These are phyloP conservation scores for Cordyceps cateniannulata DNA, from an alignment of 2,329 filamentous ascomycete genomes.

Conservation along the genomic window DNA sequence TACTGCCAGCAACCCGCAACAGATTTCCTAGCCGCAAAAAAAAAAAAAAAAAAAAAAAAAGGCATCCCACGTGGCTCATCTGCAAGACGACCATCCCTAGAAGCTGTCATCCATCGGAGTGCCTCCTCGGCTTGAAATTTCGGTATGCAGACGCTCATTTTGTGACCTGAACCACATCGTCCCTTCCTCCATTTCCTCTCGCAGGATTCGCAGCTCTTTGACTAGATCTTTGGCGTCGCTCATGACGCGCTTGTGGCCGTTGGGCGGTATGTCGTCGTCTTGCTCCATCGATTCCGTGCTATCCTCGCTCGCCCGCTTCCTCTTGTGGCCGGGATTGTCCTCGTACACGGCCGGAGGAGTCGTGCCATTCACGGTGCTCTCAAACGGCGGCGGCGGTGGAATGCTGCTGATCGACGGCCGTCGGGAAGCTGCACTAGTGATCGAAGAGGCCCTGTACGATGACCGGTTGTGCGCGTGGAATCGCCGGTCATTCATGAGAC, in stretches of 20 bases:
- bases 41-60: not conserved
- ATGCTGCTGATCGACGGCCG: conserved; percentile 7
- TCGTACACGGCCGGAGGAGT: conserved; percentile 12
- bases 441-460: not conserved
- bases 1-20: not conserved
- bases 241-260: conserved; percentile 34
- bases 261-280: conserved; percentile 14
- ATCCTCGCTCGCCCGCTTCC: conserved; percentile 26
- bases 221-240: conserved; percentile 35
- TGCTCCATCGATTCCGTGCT: conserved; percentile 13
- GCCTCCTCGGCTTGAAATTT: conserved; percentile 26
- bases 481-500: conserved; percentile 40
- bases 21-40: not conserved
- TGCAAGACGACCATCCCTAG: conserved; percentile 13
- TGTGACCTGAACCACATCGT: conserved; percentile 41
- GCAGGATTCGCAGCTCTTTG: conserved; percentile 34
- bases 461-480: conserved; percentile 14
- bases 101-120: conserved; percentile 29
- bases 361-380: not conserved
- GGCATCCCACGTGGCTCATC: not conserved
- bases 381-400: not conserved
- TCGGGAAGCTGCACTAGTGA: not conserved
- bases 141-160: conserved; percentile 35
- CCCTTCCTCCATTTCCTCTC: conserved; percentile 40
- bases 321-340: conserved; percentile 22